Evolutionary conservation across 805 yeast species (phyloP).

Genomic region (Saccharomycodes ludwigii): DNA sequence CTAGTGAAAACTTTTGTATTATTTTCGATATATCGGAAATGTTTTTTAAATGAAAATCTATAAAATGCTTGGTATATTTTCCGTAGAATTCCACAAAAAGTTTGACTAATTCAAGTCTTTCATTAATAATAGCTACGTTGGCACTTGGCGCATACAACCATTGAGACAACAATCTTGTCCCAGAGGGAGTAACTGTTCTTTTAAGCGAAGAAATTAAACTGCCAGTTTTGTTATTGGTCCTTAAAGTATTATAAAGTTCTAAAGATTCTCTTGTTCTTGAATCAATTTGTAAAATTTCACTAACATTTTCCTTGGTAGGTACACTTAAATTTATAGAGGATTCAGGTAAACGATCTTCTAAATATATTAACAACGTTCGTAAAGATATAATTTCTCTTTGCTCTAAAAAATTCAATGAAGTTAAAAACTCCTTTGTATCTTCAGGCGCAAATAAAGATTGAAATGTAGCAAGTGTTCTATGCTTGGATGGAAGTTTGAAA

Average conservation of each 20-base stretch:
- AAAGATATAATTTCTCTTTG: constrained; percentile 48
- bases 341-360: constrained; percentile 63
- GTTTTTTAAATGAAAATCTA: constrained; percentile 21
- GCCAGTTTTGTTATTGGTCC: constrained; percentile 49
- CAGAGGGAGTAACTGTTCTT: constrained; percentile 69
- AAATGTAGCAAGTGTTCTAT: constrained; percentile 28
- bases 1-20: constrained; percentile 44
- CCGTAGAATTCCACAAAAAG: constrained; percentile 26
- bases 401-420: constrained; percentile 17
- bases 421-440: constrained; percentile 16
- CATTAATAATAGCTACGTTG: constrained; percentile 38
- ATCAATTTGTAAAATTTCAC: constrained; percentile 61
- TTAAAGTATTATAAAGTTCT: constrained; percentile 50
- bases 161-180: constrained; percentile 62
- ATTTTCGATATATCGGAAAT: constrained; percentile 49
- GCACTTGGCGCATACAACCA: constrained; percentile 79
- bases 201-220: constrained; percentile 59
- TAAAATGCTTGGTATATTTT: constrained; percentile 21
- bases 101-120: constrained; percentile 42
- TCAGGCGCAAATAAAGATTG: constrained; percentile 25
- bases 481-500: constrained; percentile 30
- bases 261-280: constrained; percentile 65
- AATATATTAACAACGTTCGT: constrained; percentile 50
- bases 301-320: constrained; percentile 47
- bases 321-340: constrained; percentile 47